These are phyloP conservation scores for Fusarium nisikadoi DNA, from an alignment of 2,329 filamentous ascomycete genomes.

Conservation along the genomic window DNA sequence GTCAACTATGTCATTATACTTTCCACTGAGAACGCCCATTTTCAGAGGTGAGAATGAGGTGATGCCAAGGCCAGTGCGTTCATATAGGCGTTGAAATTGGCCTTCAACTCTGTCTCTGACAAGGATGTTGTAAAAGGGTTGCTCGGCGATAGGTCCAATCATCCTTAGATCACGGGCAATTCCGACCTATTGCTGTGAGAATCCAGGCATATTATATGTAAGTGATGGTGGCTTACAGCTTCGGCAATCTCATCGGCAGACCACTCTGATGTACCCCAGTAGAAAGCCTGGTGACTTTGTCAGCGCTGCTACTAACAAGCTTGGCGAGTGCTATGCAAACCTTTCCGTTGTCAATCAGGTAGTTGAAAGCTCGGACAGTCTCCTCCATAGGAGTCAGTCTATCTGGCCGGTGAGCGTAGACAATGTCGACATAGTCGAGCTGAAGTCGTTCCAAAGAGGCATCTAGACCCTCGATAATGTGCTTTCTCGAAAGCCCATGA, in stretches of 20 bases:
- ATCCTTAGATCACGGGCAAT: constrained; percentile 69
- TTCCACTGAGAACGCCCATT: constrained; percentile 70
- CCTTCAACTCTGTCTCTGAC: constrained; percentile 70
- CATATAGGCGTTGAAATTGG: constrained; percentile 70
- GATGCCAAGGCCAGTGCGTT: constrained; percentile 67
- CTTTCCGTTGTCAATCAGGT: constrained; percentile 74
- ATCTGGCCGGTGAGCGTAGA: constrained; percentile 77
- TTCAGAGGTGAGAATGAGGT: constrained; percentile 71
- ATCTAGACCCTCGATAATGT: constrained; percentile 67
- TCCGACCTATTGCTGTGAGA: constrained; percentile 53
- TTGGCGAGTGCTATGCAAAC: background rate
- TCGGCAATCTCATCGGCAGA: constrained; percentile 73
- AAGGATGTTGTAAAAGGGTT: constrained; percentile 75
- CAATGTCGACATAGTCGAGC: constrained; percentile 72
- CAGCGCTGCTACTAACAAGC: background rate
- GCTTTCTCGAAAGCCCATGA: constrained; percentile 73
- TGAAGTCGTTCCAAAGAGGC: constrained; percentile 66
- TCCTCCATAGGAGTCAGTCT: constrained; percentile 76
- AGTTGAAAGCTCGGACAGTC: constrained; percentile 76
- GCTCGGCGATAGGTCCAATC: constrained; percentile 72
- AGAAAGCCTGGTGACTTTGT: constrained; percentile 59
- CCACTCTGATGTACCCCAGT: constrained; percentile 74
- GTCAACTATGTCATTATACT: constrained; percentile 68
- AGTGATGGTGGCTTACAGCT: constrained; percentile 51
- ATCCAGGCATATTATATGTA: rapidly evolving